Base-by-base conservation (phyloP, 2,329 filamentous ascomycete genomes). In the Fusarium drepaniforme region DNA sequence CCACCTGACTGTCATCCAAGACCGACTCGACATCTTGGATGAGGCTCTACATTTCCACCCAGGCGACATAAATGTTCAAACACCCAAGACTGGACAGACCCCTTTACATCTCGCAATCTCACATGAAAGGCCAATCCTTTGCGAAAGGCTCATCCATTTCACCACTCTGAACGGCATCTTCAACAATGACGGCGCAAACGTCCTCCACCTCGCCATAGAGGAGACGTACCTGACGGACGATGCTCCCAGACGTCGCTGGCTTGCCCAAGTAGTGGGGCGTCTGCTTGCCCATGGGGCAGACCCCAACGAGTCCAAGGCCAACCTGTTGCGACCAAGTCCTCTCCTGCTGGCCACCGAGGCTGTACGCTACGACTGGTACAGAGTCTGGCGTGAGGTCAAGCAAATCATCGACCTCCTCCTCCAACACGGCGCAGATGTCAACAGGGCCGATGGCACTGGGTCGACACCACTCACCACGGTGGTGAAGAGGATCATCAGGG, bases 281-380 rank as follows among this genome's bases (percentile, higher is more conserved):
- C 28, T 53, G 11, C 25, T 53, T 33, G 28, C 7, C 49, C 28
- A 15, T 7, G 49, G 49, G 13, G 16, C 49, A 13, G 49, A 53
- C 49, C 49, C 49, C 3, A 53, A 53, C 18, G 25, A 53, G 49
- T 11, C 49, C 49, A 53, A 21, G 49, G 33, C 28, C 11, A 15
- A 21, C 18, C 11, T 21, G 3, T 7, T 15, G 28, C 6, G 25
- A 8, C 25, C n/a, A 8, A 53, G 28, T 5, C 49, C 49, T 30
- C 28, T 53, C 11, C 3, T 53, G 49, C 18, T 53, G 18, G 49
- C 49, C 25, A 33, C 49, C n/a, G 49, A 30, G 11, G 49, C 49
- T 4, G 49, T 53, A 53, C 49, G 49, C 16, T 53, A n/a, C 28
- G 49, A 53, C 18, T 53, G 49, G 49, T 53, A 53, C 49, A 53